Conservation (phyloP, 2,329 filamentous ascomycete species). For the Phoma sp. region DNA sequence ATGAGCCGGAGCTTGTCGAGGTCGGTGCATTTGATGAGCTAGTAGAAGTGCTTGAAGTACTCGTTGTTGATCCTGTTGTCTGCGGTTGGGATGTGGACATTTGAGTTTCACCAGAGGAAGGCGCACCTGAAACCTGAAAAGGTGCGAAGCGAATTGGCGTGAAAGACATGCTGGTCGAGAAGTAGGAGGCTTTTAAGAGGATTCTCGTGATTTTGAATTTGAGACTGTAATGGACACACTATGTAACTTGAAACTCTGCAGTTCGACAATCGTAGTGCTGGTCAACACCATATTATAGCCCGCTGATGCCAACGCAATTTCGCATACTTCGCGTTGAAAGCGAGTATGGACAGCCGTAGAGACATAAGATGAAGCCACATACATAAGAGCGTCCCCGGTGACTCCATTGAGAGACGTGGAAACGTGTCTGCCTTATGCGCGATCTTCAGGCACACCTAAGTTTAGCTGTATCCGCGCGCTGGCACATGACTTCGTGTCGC, state of each 20-base stretch:
- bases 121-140: constrained; percentile 36
- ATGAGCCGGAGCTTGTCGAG: neutral
- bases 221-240: too few species aligned
- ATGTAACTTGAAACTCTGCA: too few species aligned
- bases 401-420: constrained; percentile 3
- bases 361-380: constrained; percentile 1
- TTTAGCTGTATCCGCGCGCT: constrained; percentile 14
- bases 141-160: constrained; percentile 41
- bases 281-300: neutral
- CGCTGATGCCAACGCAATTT: neutral
- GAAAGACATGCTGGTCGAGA: constrained; percentile 22
- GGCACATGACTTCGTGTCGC: constrained; percentile 38
- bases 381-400: neutral
- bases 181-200: too few species aligned
- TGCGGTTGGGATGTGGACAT: constrained; percentile 34
- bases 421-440: constrained; percentile 28
- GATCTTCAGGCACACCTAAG: constrained; percentile 14
- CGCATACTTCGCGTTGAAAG: neutral
- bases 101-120: constrained; percentile 16
- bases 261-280: neutral
- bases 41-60: neutral
- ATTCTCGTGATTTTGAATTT: neutral
- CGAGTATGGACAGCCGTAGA: neutral
- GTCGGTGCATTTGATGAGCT: neutral
- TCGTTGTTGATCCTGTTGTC: constrained; percentile 8